A percentile compares a stretch with the other conserved stretches of the same genome.
Evolutionary conservation across 2,329 filamentous ascomycete genomes (phyloP).

Genomic region (Aureobasidium leucospermi): DNA sequence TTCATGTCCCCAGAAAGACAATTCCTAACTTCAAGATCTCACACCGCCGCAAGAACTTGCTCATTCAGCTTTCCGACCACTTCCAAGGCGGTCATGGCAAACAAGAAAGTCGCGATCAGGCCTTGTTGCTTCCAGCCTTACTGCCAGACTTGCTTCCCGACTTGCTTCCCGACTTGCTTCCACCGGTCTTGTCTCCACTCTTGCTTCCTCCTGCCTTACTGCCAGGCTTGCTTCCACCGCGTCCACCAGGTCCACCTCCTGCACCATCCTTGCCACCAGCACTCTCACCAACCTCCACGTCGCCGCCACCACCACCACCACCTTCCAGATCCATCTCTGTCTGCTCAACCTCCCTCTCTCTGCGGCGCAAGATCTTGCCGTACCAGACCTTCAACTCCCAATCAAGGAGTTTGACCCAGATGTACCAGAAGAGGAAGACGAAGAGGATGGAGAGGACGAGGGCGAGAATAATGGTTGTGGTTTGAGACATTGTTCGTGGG

Average conservation of each 20-base stretch:
- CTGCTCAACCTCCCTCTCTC: background rate
- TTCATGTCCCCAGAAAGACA: too few species aligned
- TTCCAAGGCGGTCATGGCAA: background rate
- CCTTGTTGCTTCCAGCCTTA: background rate
- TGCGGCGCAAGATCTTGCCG: background rate
- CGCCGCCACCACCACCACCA: background rate
- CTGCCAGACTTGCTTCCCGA: background rate
- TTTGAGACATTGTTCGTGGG: too few species aligned
- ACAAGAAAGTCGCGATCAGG: too few species aligned
- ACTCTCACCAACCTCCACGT: background rate
- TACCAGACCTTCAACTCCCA: conserved; percentile 3
- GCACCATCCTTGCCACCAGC: background rate
- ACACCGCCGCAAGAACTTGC: background rate
- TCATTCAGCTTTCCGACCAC: background rate
- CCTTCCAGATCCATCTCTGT: background rate
- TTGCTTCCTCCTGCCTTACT: background rate
- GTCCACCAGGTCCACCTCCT: background rate
- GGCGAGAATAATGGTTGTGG: background rate
- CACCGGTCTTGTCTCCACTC: background rate
- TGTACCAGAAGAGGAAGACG: background rate
- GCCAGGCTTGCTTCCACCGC: too few species aligned
- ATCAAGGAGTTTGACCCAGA: background rate
- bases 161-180: background rate
- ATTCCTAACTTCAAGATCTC: too few species aligned
- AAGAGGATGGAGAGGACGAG: background rate